Percentiles rank a stretch among this genome's conserved stretches.
phyloP scores from a whole-genome alignment of 2,329 filamentous ascomycete genomes.

The Raffaelea deltoideospora region DNA sequence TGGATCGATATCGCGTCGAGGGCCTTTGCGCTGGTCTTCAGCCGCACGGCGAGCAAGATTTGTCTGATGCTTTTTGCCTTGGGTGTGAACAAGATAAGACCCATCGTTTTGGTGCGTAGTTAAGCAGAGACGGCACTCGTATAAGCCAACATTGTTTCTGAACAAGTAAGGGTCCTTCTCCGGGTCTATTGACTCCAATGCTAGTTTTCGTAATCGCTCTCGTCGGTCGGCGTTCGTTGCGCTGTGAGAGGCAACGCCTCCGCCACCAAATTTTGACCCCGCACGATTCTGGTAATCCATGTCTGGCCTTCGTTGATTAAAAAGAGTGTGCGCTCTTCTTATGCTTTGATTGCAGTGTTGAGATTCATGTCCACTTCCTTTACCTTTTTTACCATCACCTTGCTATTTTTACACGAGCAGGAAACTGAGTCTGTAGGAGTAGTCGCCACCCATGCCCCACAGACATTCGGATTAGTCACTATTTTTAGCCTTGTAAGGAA shows the following conservation, averaged over 20 bases:
- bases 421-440: too few relatives aligned
- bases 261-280: conserved; percentile 94
- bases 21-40: conserved; percentile 85
- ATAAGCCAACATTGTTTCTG: conserved; percentile 97
- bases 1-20: conserved; percentile 49
- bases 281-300: conserved; percentile 82
- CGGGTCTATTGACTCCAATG: conserved; percentile 95
- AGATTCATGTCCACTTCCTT: too few relatives aligned
- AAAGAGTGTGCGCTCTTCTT: too few relatives aligned
- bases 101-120: conserved; percentile 99
- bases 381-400: too few relatives aligned
- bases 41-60: conserved; percentile 91
- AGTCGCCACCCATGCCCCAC: too few relatives aligned
- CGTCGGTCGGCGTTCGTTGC: conserved; percentile 94
- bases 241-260: conserved; percentile 84
- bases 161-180: conserved; percentile 99
- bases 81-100: conserved; percentile 95
- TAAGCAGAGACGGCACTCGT: conserved; percentile 91
- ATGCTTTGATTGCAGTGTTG: background rate
- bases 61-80: conserved; percentile 97
- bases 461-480: too few relatives aligned
- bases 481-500: too few relatives aligned
- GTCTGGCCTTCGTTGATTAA: too few relatives aligned
- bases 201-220: conserved; percentile 93
- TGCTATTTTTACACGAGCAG: too few relatives aligned